These are phyloP conservation scores for Amoebophrya sp. DNA, from an alignment of 169 alveolate species.

Conservation along the genomic window DNA sequence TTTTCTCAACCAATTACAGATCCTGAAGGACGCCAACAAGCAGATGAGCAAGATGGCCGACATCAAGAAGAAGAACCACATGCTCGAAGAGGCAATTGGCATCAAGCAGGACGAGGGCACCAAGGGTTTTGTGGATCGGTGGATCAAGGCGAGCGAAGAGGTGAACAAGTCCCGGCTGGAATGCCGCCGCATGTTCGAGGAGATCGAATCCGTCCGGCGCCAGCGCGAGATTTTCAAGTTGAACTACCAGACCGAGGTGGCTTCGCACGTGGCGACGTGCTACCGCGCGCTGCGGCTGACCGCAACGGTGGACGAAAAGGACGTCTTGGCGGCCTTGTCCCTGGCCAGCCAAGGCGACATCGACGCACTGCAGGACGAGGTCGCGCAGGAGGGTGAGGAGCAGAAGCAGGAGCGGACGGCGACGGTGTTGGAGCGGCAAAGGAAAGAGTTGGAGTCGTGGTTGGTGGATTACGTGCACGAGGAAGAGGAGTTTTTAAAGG, in stretches of 20 bases:
- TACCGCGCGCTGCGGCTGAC: conserved; percentile 22
- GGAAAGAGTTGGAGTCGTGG: neutral
- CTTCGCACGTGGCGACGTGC: conserved; percentile 20
- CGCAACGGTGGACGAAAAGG: conserved; percentile 15
- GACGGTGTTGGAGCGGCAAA: neutral
- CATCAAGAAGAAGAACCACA: conserved; percentile 16
- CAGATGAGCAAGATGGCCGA: neutral
- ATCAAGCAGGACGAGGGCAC: conserved; percentile 11
- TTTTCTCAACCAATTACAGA: too few species aligned
- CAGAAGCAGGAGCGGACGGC: neutral
- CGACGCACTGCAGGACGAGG: neutral
- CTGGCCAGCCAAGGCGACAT: neutral
- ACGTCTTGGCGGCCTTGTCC: neutral
- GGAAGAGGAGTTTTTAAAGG: neutral
- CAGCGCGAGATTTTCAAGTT: conserved; percentile 19
- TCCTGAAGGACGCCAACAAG: conserved; percentile 27
- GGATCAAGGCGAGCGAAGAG: neutral
- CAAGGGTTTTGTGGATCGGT: neutral
- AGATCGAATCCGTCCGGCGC: neutral
- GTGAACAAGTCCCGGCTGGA: neutral
- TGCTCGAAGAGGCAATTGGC: neutral
- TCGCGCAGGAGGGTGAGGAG: neutral
- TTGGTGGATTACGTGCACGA: neutral
- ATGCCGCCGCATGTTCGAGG: conserved; percentile 20
- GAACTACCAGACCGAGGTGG: conserved; percentile 15